Conservation (phyloP, 2,329 filamentous ascomycete genomes). For the Ophiostoma piceae region DNA sequence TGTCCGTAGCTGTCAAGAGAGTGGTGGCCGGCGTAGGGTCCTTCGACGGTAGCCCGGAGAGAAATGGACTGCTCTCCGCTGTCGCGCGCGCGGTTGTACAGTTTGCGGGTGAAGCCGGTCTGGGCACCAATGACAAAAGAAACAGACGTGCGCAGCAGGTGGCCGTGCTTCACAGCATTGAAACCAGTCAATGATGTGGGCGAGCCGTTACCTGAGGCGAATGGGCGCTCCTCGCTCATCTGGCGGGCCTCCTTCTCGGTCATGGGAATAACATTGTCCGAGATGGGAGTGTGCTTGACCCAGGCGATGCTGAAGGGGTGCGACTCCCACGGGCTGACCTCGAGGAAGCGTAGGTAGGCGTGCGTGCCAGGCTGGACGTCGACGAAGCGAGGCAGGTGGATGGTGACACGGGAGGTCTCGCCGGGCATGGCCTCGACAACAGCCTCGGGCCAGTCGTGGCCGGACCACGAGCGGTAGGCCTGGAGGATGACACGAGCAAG, state of each 20-base stretch:
- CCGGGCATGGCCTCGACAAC: constrained; percentile 63
- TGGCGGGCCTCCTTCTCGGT: constrained; percentile 39
- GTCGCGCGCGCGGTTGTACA: constrained; percentile 64
- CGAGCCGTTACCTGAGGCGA: background rate
- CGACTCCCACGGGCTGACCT: constrained; percentile 63
- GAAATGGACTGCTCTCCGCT: constrained; percentile 51
- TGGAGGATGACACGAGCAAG: constrained; percentile 56
- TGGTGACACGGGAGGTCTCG: constrained; percentile 64
- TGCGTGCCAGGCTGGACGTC: constrained; percentile 65
- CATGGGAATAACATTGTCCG: constrained; percentile 35
- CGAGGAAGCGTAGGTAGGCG: constrained; percentile 66
- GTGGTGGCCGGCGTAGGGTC: constrained; percentile 81
- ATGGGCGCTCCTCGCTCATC: constrained; percentile 20
- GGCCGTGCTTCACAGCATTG: constrained; percentile 33
- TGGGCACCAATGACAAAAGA: constrained; percentile 84
- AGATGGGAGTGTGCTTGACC: constrained; percentile 52
- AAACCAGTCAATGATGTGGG: constrained; percentile 21
- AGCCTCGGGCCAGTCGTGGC: constrained; percentile 56
- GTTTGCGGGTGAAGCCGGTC: constrained; percentile 77
- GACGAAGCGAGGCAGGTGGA: constrained; percentile 63
- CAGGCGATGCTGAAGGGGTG: constrained; percentile 77
- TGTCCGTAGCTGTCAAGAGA: constrained; percentile 89
- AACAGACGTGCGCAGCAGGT: constrained; percentile 49
- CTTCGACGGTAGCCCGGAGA: constrained; percentile 73
- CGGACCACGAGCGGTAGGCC: constrained; percentile 61